Evolutionary conservation across 2,329 filamentous ascomycete species (phyloP), one percentile per base, ranked within the genome.

Genomic region (Apiospora saccharicola): DNA sequence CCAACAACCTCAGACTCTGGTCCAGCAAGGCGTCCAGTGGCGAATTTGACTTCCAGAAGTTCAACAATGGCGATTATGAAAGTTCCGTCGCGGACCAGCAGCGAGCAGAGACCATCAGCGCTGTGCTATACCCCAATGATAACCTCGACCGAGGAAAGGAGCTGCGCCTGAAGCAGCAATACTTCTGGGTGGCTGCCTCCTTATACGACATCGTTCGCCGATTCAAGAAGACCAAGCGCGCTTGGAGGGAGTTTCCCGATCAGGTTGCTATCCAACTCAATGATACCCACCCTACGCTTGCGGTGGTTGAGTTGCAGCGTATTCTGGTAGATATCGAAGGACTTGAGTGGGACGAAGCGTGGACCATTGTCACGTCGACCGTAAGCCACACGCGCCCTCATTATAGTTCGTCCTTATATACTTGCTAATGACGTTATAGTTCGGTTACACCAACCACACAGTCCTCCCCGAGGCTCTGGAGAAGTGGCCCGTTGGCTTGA

Each of bases 11-110:
- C 75, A 93, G 96, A 73, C 88, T 99, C 51, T 99, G 96, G 96
- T 98, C 95, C 64, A 98, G 95, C 87, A 98, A 98, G 85, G 96
- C 96, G 61, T 95, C 95, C 67, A 96, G 94, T 77, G 96, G 96
- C 76, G 96, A 99, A 83, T 99, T 99, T 76, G 96, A 99, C 85
- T 99, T 99, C 85, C 96, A 98, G 80, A 98, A 98, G 82, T 99
- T 99, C 91, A 99, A 99, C 85, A 96, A 89, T 73, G 96, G 96
- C 75, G 95, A 99, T 78, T 99, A 99, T 81, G 96, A 99, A 85
- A 96, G 94, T 85, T 97, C 96, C 16, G 96, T 99, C 51, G 94
- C 93, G n/a, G 96, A 99, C 77, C 95, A 98, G 84, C 96, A 99
- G 86, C 93, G 94, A 72, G 96, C 96, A n/a, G 96, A 99, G 86